Percentiles rank a stretch among this genome's conserved stretches.
Conservation (phyloP, 2,329 filamentous ascomycete species). For the Macrophomina pseudophaseolina region DNA sequence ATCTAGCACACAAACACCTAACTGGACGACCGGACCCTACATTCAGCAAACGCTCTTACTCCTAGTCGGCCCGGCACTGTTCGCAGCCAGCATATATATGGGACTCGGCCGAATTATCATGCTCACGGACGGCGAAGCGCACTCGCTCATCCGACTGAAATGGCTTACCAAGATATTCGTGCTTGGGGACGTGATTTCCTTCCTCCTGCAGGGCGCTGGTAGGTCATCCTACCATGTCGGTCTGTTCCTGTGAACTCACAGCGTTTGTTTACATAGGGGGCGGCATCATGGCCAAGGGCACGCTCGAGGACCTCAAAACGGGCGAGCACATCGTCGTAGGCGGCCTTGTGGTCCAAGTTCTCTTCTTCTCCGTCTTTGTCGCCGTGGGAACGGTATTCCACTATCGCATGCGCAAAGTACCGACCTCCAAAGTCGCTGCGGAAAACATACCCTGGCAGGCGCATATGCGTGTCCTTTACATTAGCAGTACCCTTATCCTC, state of each 20-base stretch:
- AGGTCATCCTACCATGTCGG: slow-evolving; percentile 28
- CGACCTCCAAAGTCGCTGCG: too few relatives aligned
- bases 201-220: slow-evolving; percentile 46
- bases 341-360: slow-evolving; percentile 56
- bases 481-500: slow-evolving; percentile 52
- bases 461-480: slow-evolving; percentile 55
- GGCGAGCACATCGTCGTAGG: slow-evolving; percentile 36
- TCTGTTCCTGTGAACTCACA: too few relatives aligned
- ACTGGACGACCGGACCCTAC: too few relatives aligned
- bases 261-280: too few relatives aligned
- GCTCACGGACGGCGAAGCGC: slow-evolving; percentile 39
- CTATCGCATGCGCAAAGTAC: slow-evolving; percentile 27
- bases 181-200: slow-evolving; percentile 47
- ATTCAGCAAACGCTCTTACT: too few relatives aligned
- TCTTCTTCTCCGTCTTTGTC: slow-evolving; percentile 57
- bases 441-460: too few relatives aligned
- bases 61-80: slow-evolving; percentile 53
- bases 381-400: slow-evolving; percentile 38
- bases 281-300: too few relatives aligned
- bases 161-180: slow-evolving; percentile 51
- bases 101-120: slow-evolving; percentile 47
- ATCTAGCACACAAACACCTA: too few relatives aligned
- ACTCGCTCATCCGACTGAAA: slow-evolving; percentile 39
- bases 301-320: too few relatives aligned
- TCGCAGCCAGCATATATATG: slow-evolving; percentile 55